Evolutionary conservation across 768 basidiomycete genomes (phyloP).

Genomic region (Suillus placidus): DNA sequence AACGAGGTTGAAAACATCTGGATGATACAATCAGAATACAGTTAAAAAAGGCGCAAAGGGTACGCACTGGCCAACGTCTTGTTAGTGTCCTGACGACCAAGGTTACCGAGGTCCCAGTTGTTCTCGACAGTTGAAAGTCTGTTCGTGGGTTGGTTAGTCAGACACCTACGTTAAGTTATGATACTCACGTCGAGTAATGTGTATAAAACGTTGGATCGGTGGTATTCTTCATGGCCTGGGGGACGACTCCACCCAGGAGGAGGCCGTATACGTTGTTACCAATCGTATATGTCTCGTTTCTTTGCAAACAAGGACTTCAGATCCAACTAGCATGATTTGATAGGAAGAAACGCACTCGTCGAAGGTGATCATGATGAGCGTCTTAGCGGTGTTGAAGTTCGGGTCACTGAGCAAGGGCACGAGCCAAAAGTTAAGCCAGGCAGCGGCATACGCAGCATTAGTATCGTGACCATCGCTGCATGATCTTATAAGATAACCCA

Average conservation of each 20-base stretch:
- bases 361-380: conserved; percentile 63
- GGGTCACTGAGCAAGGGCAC: conserved; percentile 50
- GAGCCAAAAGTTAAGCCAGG: conserved; percentile 55
- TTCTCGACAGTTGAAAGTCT: conserved; percentile 55
- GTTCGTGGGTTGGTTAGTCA: not conserved
- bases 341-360: conserved; percentile 51
- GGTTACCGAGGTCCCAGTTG: conserved; percentile 64
- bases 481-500: not conserved
- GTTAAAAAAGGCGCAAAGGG: not conserved
- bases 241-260: conserved; percentile 50
- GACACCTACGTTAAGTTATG: not conserved
- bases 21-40: conserved; percentile 1
- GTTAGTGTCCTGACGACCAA: conserved; percentile 61
- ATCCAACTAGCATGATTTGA: not conserved
- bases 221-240: conserved; percentile 42
- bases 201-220: conserved; percentile 59
- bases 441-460: conserved; percentile 45
- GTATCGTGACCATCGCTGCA: conserved; percentile 66
- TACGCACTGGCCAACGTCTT: conserved; percentile 32
- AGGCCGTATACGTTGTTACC: conserved; percentile 53
- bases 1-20: conserved; percentile 57
- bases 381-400: conserved; percentile 55
- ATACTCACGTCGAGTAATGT: conserved; percentile 53
- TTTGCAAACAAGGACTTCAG: conserved; percentile 5
- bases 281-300: conserved; percentile 33